Evolutionary conservation across 495 filamentous ascomycete species (phyloP).

Genomic region (Talaromyces wortmannii): DNA sequence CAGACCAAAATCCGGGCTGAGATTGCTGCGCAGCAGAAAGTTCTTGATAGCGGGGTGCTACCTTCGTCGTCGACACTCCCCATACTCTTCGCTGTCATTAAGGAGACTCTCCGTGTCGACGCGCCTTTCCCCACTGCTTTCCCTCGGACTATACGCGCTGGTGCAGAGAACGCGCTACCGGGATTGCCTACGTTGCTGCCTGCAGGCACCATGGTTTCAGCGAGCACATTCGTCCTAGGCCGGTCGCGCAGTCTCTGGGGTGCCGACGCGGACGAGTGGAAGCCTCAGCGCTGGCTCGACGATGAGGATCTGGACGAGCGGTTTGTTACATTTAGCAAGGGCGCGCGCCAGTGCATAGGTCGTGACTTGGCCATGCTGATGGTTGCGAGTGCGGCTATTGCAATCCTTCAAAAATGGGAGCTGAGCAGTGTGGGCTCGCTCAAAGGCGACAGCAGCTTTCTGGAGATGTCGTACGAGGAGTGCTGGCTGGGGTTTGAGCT

Average conservation of each 20-base stretch:
- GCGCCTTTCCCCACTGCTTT: constrained; percentile 61
- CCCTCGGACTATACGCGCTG: constrained; percentile 35
- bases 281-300: constrained; percentile 51
- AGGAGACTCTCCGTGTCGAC: constrained; percentile 66
- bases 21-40: neutral
- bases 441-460: constrained; percentile 4
- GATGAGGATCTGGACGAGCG: constrained; percentile 24
- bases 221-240: constrained; percentile 51
- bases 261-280: constrained; percentile 43
- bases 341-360: constrained; percentile 10
- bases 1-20: constrained; percentile 8
- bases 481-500: constrained; percentile 3
- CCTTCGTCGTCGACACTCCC: constrained; percentile 26
- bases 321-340: constrained; percentile 13
- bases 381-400: constrained; percentile 6
- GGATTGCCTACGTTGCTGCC: constrained; percentile 45
- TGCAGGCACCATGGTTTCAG: constrained; percentile 49
- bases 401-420: constrained; percentile 7
- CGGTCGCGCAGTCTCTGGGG: constrained; percentile 47
- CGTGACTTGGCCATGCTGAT: constrained; percentile 13
- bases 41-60: neutral
- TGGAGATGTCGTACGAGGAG: constrained; percentile 14
- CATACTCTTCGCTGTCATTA: constrained; percentile 63
- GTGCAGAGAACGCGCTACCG: constrained; percentile 10
- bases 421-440: constrained; percentile 7